Evolutionary conservation across 1,284 basidiomycete species (phyloP).

Genomic region (Cryptococcus floricola): DNA sequence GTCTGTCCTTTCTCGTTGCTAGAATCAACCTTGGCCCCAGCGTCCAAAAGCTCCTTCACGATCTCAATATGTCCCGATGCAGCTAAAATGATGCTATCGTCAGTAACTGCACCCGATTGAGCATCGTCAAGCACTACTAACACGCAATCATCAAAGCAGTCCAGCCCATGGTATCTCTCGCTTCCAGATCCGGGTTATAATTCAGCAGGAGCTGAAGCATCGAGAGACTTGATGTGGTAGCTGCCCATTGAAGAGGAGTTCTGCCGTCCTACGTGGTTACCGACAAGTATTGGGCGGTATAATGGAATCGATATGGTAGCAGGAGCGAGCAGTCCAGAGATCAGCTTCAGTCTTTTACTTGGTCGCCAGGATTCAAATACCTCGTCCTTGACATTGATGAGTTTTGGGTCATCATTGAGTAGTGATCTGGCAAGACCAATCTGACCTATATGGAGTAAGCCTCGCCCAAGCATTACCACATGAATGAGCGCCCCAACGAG

Average conservation of each 20-base stretch:
- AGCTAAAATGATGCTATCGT: conserved; percentile 8
- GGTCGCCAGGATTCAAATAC: conserved; percentile 49
- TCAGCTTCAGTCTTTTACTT: neutral
- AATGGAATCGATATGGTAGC: neutral
- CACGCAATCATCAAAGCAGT: conserved; percentile 83
- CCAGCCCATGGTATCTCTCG: conserved; percentile 72
- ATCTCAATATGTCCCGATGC: conserved; percentile 64
- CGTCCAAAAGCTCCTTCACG: conserved; percentile 73
- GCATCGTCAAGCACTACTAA: conserved; percentile 33
- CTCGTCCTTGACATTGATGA: conserved; percentile 65
- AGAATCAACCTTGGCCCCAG: conserved; percentile 76
- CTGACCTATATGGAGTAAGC: conserved; percentile 57
- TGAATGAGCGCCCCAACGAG: neutral
- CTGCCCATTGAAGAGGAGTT: conserved; percentile 85
- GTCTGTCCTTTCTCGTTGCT: conserved; percentile 82
- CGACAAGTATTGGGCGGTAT: neutral
- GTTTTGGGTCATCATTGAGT: conserved; percentile 62
- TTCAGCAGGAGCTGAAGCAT: conserved; percentile 70
- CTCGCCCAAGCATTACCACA: neutral
- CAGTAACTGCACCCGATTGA: neutral
- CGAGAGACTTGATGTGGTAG: conserved; percentile 65
- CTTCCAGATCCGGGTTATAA: conserved; percentile 65
- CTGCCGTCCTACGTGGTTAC: conserved; percentile 65
- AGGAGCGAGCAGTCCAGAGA: neutral
- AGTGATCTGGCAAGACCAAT: conserved; percentile 67